Percentiles rank a stretch among this genome's conserved stretches.
Conservation (phyloP, 2,329 filamentous ascomycete genomes). For the Graphiopsis chlorocephala region DNA sequence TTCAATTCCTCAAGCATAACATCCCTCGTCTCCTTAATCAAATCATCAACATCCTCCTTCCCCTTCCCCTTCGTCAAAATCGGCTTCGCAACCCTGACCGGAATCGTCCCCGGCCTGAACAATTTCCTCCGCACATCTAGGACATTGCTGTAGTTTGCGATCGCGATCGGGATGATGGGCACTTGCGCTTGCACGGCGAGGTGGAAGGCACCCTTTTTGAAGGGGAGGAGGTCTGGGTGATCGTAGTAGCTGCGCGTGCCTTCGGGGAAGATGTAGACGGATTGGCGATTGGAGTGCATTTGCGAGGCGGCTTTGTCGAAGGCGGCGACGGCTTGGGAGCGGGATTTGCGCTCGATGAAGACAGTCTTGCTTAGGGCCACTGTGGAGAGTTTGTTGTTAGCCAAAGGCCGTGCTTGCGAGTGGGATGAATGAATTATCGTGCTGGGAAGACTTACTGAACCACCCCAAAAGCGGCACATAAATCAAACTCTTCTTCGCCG, state of each 20-base stretch:
- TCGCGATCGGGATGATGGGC: constrained; percentile 76
- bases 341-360: constrained; percentile 91
- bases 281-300: constrained; percentile 66
- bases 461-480: constrained; percentile 82
- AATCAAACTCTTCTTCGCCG: constrained; percentile 82
- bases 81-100: constrained; percentile 70
- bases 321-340: constrained; percentile 74
- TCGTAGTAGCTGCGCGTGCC: constrained; percentile 87
- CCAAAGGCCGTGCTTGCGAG: constrained; percentile 9
- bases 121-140: constrained; percentile 44
- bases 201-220: constrained; percentile 99
- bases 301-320: constrained; percentile 80
- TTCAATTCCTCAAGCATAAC: constrained; percentile 66
- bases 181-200: constrained; percentile 91
- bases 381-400: constrained; percentile 42
- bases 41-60: constrained; percentile 71
- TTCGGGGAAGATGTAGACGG: constrained; percentile 85
- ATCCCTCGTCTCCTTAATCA: constrained; percentile 66
- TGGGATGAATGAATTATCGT: neutral
- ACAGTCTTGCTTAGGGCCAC: constrained; percentile 76
- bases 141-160: constrained; percentile 51
- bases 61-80: constrained; percentile 74
- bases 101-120: constrained; percentile 52
- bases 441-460: constrained; percentile 61
- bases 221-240: constrained; percentile 79